A percentile compares a stretch with the other conserved stretches of the same genome.
phyloP scores from a whole-genome alignment of 1,284 basidiomycete species.

The Sanghuangporus baumii region DNA sequence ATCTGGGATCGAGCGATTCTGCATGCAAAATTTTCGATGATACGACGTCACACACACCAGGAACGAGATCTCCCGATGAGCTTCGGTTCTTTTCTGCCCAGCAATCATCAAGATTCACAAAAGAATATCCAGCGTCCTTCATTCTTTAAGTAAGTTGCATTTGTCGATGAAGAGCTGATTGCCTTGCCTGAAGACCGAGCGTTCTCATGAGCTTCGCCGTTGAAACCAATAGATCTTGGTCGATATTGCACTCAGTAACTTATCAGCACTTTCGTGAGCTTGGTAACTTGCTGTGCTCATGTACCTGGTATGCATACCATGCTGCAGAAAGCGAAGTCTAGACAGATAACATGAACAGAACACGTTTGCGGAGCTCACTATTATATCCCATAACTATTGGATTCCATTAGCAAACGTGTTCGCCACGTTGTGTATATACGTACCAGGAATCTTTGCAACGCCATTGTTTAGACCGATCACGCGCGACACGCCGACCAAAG shows the following conservation, averaged over 20 bases:
- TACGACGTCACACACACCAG: constrained; percentile 28
- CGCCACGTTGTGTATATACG: background rate
- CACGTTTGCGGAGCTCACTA: constrained; percentile 22
- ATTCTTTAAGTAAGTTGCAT: background rate
- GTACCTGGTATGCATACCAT: constrained; percentile 31
- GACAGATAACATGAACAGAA: background rate
- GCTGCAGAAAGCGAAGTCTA: constrained; percentile 20
- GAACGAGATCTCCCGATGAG: constrained; percentile 41
- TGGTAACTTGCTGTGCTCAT: background rate
- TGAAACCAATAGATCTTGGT: constrained; percentile 31
- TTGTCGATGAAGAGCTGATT: background rate
- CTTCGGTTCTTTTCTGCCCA: constrained; percentile 48
- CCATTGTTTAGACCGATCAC: constrained; percentile 19
- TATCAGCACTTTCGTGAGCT: background rate
- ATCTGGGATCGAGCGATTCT: constrained; percentile 27
- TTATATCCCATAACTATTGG: constrained; percentile 29
- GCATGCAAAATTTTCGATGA: constrained; percentile 8
- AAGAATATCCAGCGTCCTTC: constrained; percentile 47
- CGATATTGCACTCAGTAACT: constrained; percentile 31
- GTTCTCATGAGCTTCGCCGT: constrained; percentile 31
- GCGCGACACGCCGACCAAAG: background rate
- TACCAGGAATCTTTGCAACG: constrained; percentile 21
- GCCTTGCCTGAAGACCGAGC: constrained; percentile 28
- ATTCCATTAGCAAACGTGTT: background rate
- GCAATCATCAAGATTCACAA: constrained; percentile 55